Percentiles rank a stretch among this genome's conserved stretches.
phyloP scores from a whole-genome alignment of 2,329 filamentous ascomycete genomes.

The Fusarium udum region DNA sequence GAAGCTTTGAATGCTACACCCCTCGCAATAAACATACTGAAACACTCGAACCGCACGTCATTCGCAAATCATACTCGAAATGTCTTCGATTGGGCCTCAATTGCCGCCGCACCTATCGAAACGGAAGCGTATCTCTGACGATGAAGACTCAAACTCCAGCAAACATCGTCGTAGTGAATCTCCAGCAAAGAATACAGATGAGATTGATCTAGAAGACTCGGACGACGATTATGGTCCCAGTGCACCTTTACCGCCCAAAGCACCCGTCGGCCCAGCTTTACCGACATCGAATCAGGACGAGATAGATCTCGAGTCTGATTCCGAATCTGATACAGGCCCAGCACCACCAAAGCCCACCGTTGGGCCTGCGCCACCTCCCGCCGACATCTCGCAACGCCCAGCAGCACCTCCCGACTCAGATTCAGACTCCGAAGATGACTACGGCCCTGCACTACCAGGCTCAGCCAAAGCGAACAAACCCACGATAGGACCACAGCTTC shows the following conservation, averaged over 20 bases:
- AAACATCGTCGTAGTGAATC: constrained; percentile 53
- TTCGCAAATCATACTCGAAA: constrained; percentile 47
- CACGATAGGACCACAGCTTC: constrained; percentile 49
- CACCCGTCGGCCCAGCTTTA: constrained; percentile 37
- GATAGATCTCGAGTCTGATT: constrained; percentile 53
- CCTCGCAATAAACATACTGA: constrained; percentile 13
- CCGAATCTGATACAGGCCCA: constrained; percentile 49
- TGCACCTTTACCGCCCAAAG: constrained; percentile 34
- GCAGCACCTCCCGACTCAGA: constrained; percentile 50
- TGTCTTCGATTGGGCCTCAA: constrained; percentile 76
- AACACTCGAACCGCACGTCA: background rate
- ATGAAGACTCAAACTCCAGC: constrained; percentile 49
- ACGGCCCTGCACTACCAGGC: constrained; percentile 67
- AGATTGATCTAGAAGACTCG: constrained; percentile 56
- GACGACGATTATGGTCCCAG: constrained; percentile 57
- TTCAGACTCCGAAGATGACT: constrained; percentile 62
- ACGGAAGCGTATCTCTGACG: constrained; percentile 63
- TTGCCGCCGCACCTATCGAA: constrained; percentile 74
- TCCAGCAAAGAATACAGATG: constrained; percentile 55
- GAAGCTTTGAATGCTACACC: constrained; percentile 23
- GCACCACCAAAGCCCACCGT: constrained; percentile 47
- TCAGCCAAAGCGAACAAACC: constrained; percentile 59
- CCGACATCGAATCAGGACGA: constrained; percentile 51
- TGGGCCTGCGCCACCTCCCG: constrained; percentile 50
- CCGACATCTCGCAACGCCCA: constrained; percentile 34